These are phyloP conservation scores for Darksidea phi DNA, from an alignment of 495 filamentous ascomycete genomes.

Conservation along the genomic window DNA sequence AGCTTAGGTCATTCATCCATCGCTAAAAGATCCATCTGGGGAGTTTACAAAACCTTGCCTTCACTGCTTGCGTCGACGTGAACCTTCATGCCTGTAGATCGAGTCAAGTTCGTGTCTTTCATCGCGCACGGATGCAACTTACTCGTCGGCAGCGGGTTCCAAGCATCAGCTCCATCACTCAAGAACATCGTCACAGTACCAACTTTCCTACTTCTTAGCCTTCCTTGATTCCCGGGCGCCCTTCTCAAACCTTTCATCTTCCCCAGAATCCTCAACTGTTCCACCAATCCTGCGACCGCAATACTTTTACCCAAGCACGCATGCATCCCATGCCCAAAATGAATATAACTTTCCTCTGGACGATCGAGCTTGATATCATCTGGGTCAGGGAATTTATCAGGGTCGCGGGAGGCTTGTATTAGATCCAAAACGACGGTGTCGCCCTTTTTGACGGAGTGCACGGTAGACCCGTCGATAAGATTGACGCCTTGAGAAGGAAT, in stretches of 20 bases:
- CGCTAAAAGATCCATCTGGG: too few species aligned
- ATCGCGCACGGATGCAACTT: neutral
- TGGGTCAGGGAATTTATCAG: neutral
- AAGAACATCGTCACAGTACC: neutral
- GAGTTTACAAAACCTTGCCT: too few species aligned
- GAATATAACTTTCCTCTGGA: constrained; percentile 1
- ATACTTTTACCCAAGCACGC: constrained; percentile 39
- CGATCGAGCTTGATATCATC: constrained; percentile 1
- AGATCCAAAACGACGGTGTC: neutral
- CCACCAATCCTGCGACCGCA: constrained; percentile 10
- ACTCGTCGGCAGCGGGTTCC: neutral
- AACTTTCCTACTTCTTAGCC: neutral
- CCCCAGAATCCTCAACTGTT: neutral
- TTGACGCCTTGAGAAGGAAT: neutral
- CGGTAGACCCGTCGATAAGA: neutral
- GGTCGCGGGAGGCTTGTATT: neutral
- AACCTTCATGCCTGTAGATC: neutral
- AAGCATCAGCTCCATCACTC: constrained; percentile 3
- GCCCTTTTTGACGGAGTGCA: neutral
- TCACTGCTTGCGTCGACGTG: neutral
- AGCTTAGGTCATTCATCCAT: too few species aligned
- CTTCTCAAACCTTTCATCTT: neutral
- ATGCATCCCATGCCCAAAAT: constrained; percentile 42
- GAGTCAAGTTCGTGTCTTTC: too few species aligned
- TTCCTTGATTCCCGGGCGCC: neutral